phyloP scores from a whole-genome alignment of 768 basidiomycete species.

The Hericium erinaceus region DNA sequence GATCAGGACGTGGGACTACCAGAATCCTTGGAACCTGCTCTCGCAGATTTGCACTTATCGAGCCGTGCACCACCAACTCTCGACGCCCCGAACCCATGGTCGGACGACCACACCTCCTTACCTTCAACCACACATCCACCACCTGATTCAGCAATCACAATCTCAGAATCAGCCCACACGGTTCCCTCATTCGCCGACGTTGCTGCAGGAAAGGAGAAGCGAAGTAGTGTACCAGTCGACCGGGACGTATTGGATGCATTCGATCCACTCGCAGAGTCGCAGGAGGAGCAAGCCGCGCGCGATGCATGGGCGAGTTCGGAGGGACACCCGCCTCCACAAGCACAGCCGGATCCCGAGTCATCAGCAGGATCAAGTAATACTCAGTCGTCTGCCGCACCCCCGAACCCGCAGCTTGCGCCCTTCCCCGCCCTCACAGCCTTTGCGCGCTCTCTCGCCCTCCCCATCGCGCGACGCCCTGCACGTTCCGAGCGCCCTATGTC shows the following conservation, averaged over 20 bases:
- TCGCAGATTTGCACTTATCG: neutral
- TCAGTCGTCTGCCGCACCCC: constrained; percentile 9
- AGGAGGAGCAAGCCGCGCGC: constrained; percentile 49
- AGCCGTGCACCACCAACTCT: neutral
- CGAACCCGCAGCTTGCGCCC: constrained; percentile 20
- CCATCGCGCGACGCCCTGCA: constrained; percentile 15
- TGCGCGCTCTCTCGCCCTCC: constrained; percentile 55
- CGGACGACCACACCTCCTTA: neutral
- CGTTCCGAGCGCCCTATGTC: constrained; percentile 42
- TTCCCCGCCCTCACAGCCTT: constrained; percentile 61
- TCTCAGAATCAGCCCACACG: neutral
- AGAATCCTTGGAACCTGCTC: neutral
- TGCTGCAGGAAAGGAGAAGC: neutral
- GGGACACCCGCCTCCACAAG: constrained; percentile 44
- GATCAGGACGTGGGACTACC: neutral
- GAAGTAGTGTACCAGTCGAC: neutral
- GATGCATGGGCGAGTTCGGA: constrained; percentile 59
- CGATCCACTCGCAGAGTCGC: constrained; percentile 48
- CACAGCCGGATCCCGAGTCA: neutral
- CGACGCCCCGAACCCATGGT: constrained; percentile 1
- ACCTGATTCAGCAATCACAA: neutral
- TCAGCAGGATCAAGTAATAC: neutral
- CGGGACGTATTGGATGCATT: constrained; percentile 46
- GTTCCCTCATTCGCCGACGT: neutral
- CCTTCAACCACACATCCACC: neutral